Evolutionary conservation across 306 rosid genomes (phyloP), one percentile per base, ranked within the genome.

Genomic region (Adenanthera pavonina): DNA sequence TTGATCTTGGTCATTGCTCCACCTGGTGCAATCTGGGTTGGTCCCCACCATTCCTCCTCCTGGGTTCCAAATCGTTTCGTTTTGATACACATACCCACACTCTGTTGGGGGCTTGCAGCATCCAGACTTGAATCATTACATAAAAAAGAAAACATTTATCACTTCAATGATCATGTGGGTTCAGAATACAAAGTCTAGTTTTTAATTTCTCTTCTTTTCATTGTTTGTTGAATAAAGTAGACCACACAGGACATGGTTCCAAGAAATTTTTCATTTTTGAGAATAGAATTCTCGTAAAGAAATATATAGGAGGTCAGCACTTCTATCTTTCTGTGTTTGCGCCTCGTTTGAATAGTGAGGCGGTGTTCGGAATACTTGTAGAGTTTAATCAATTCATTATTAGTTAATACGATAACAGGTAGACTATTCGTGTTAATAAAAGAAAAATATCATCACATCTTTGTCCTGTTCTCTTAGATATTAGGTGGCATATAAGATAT

Each of bases 101-200:
- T 81, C 94, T 35, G 98, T 81, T 2, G 97, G 98, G 20, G 99
- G 98, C 86, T 96, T 96, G 91, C 98, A 96, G 88, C 99, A 96
- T 60, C 99, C 98, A 78, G 99, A 93, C 99, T 95, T 33, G 72
- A 84, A 2, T 44, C 36, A 19, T 10, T n/a, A n/a, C n/a, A 4
- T 0, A 13, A 48, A 80, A 49, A 13, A 3, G 38, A 59, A 0
- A 71, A 75, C 10, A 75, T 17, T 17, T 1, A 44, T 51, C 64
- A 7, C 20, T 75, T 69, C 64, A 68, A 2, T 49, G 6, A 61
- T 36, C 69, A 9, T 65, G 41, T 61, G 5, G 16, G 38, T 60
- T 38, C 8, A 57, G 56, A 46, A 15, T 33, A 17, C 66, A 4
- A 33, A 33, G 69, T 34, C 19, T 62, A 12, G 44, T 4, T 49